phyloP scores from a whole-genome alignment of 495 filamentous ascomycete genomes.

The Podospora anserina region DNA sequence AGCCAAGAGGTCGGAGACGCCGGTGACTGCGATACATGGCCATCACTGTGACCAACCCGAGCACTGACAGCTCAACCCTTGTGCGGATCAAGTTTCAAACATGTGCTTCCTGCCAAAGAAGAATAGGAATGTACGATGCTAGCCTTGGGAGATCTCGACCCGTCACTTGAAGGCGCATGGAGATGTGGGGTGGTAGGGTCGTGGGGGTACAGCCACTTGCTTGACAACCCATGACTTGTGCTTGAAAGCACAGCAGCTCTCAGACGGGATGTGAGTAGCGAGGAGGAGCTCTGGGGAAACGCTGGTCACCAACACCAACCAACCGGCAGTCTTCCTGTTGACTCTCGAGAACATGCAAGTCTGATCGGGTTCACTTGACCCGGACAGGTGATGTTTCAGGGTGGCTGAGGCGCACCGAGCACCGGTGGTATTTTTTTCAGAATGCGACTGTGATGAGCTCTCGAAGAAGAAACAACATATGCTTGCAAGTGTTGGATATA shows the following conservation, averaged over 20 bases:
- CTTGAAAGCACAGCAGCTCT: neutral
- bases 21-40: neutral
- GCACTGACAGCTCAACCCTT: neutral
- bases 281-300: no score
- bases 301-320: no score
- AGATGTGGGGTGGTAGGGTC: neutral
- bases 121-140: neutral
- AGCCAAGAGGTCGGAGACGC: neutral
- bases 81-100: constrained; percentile 2
- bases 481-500: neutral
- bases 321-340: no score
- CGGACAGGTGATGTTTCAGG: neutral
- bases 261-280: no score
- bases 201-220: neutral
- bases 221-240: neutral
- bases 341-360: neutral
- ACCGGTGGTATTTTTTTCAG: neutral
- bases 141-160: neutral
- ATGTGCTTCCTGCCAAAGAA: neutral
- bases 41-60: neutral
- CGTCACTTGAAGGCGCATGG: neutral
- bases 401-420: neutral
- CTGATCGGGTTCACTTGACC: neutral
- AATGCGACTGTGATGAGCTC: neutral
- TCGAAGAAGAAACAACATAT: neutral